These are phyloP conservation scores for Hirsutella thompsonii DNA, from an alignment of 2,329 filamentous ascomycete species.

Conservation along the genomic window DNA sequence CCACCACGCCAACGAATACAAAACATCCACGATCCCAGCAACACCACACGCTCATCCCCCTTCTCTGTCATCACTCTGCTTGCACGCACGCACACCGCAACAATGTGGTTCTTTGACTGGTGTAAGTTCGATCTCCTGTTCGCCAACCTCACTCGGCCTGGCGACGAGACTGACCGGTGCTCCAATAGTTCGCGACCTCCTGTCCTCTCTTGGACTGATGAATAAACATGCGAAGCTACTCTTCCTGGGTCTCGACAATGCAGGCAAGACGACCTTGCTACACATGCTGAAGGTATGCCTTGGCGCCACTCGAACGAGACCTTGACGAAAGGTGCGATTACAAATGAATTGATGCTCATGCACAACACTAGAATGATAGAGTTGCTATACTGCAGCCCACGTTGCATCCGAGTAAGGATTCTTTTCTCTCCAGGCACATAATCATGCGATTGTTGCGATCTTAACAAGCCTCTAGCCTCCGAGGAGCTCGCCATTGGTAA, in stretches of 20 bases:
- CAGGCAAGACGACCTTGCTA: constrained; percentile 84
- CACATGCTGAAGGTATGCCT: constrained; percentile 79
- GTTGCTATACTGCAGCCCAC: constrained; percentile 85
- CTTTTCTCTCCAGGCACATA: background rate
- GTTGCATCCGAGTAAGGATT: constrained; percentile 69
- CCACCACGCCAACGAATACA: background rate
- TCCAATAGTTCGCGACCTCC: constrained; percentile 64
- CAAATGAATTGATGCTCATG: constrained; percentile 10
- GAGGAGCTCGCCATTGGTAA: constrained; percentile 90
- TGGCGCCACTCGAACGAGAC: background rate
- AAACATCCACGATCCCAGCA: background rate
- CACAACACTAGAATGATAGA: constrained; percentile 67
- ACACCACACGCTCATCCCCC: background rate
- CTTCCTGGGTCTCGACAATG: constrained; percentile 88
- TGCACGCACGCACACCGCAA: constrained; percentile 14
- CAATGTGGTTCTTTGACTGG: constrained; percentile 96
- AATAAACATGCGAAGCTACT: constrained; percentile 96
- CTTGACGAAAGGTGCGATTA: background rate
- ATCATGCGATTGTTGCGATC: background rate
- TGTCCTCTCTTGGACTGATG: constrained; percentile 73
- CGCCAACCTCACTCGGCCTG: background rate
- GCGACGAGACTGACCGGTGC: background rate
- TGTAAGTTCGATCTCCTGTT: constrained; percentile 45
- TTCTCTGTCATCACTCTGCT: background rate
- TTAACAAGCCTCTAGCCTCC: constrained; percentile 43